phyloP scores from a whole-genome alignment of 345 rosid genomes.

The Acer campestre region DNA sequence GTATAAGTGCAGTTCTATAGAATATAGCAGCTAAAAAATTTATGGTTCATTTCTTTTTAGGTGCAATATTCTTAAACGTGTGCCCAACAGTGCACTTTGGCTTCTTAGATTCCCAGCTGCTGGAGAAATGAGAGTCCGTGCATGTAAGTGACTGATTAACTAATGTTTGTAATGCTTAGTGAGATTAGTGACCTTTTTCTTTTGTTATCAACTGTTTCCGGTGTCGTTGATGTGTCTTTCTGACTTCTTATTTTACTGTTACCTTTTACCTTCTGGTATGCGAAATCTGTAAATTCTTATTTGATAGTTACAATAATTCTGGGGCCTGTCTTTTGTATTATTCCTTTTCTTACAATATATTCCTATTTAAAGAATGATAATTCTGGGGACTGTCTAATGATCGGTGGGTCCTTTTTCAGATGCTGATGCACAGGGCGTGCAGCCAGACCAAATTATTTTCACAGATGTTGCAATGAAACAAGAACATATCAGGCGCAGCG shows the following conservation, averaged over 20 bases:
- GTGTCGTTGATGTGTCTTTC: neutral
- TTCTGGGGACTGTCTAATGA: neutral
- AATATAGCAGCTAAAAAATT: slow-evolving; percentile 9
- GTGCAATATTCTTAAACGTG: slow-evolving; percentile 97
- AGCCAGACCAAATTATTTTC: slow-evolving; percentile 88
- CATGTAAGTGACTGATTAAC: slow-evolving; percentile 50
- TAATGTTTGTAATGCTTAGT: neutral
- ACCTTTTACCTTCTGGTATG: neutral
- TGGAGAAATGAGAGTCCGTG: slow-evolving; percentile 89
- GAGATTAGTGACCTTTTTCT: neutral
- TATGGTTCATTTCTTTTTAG: slow-evolving; percentile 31
- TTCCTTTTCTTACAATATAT: too few species aligned
- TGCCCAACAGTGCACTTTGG: slow-evolving; percentile 97
- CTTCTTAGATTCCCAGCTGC: slow-evolving; percentile 99
- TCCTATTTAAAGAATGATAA: neutral
- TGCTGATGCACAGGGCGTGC: slow-evolving; percentile 86
- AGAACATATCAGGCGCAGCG: slow-evolving; percentile 94
- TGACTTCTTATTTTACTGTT: neutral
- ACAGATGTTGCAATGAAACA: slow-evolving; percentile 98
- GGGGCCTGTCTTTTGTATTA: neutral
- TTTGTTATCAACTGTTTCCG: neutral
- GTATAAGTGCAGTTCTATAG: neutral
- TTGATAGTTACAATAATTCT: neutral
- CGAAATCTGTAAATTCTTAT: neutral
- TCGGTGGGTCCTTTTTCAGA: slow-evolving; percentile 45